Percentiles rank a stretch among this genome's conserved stretches.
phyloP scores from a whole-genome alignment of 768 basidiomycete species.

The Naganishia friedmannii region DNA sequence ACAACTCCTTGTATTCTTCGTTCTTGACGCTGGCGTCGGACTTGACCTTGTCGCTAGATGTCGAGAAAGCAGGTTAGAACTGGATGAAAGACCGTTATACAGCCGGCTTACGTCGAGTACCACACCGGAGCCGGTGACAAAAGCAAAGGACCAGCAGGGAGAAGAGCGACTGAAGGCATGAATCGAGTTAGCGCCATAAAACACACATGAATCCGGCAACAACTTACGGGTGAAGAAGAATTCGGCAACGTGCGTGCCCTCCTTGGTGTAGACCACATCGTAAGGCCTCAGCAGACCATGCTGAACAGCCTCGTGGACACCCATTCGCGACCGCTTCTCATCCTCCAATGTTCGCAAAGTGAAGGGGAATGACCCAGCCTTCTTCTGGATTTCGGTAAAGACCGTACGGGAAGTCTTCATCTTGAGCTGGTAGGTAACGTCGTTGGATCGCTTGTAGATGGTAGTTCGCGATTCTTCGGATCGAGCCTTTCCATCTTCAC shows the following conservation, averaged over 20 bases:
- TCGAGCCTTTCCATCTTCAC: conserved; percentile 78
- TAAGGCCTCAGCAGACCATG: conserved; percentile 91
- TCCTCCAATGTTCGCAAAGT: conserved; percentile 90
- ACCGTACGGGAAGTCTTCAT: conserved; percentile 96
- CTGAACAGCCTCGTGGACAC: conserved; percentile 90
- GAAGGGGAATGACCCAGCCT: conserved; percentile 97
- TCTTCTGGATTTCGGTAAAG: conserved; percentile 96
- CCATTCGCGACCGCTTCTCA: conserved; percentile 92
- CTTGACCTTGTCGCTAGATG: conserved; percentile 68
- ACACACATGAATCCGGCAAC: not conserved
- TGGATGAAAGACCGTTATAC: not conserved
- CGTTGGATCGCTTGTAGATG: conserved; percentile 83
- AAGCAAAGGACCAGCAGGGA: conserved; percentile 79
- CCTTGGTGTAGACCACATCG: conserved; percentile 85
- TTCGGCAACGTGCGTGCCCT: conserved; percentile 80
- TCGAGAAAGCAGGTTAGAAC: not conserved
- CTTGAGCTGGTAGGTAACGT: conserved; percentile 85
- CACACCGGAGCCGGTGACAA: conserved; percentile 84
- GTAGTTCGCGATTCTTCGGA: conserved; percentile 84
- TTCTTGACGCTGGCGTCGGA: conserved; percentile 85
- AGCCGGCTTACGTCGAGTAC: conserved; percentile 66
- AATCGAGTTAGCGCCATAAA: not conserved
- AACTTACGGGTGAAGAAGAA: conserved; percentile 82
- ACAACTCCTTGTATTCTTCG: conserved; percentile 73
- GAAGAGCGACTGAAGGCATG: conserved; percentile 64